Conservation (phyloP, 257 asterid species). For the Verbena officinalis region DNA sequence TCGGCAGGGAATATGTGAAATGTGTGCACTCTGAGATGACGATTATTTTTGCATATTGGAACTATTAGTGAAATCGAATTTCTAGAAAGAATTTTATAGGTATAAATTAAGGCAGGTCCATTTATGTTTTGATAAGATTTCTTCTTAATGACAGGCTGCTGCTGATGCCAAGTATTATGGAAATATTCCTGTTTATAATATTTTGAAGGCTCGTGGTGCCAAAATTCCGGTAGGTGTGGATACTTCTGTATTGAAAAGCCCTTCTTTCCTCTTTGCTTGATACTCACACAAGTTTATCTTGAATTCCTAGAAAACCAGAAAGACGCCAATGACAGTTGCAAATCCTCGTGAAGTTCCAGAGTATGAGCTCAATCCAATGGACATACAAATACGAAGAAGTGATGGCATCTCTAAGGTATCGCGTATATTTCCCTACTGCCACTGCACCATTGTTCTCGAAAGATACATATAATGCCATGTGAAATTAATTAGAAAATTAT, state of each 20-base stretch:
- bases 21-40: background rate
- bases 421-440: slow-evolving; percentile 21
- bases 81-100: slow-evolving; percentile 5
- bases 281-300: slow-evolving; percentile 33
- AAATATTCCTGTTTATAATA: slow-evolving; percentile 69
- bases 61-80: background rate
- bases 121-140: background rate
- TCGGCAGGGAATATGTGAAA: background rate
- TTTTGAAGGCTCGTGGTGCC: slow-evolving; percentile 96
- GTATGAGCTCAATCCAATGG: slow-evolving; percentile 92
- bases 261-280: slow-evolving; percentile 27
- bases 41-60: background rate
- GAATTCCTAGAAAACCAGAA: slow-evolving; percentile 84
- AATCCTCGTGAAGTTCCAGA: slow-evolving; percentile 99
- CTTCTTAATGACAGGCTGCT: slow-evolving; percentile 67
- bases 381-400: slow-evolving; percentile 84
- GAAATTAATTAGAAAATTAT: background rate
- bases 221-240: slow-evolving; percentile 68
- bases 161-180: slow-evolving; percentile 99
- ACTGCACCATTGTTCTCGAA: background rate
- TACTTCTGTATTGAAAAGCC: slow-evolving; percentile 10
- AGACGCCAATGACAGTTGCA: slow-evolving; percentile 92
- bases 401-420: slow-evolving; percentile 93
- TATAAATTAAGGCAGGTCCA: background rate
- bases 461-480: slow-evolving; percentile 7